A percentile compares a stretch with the other conserved stretches of the same genome.
Evolutionary conservation across 768 basidiomycete genomes (phyloP).

Genomic region (Tylopilus rubrobrunneus): DNA sequence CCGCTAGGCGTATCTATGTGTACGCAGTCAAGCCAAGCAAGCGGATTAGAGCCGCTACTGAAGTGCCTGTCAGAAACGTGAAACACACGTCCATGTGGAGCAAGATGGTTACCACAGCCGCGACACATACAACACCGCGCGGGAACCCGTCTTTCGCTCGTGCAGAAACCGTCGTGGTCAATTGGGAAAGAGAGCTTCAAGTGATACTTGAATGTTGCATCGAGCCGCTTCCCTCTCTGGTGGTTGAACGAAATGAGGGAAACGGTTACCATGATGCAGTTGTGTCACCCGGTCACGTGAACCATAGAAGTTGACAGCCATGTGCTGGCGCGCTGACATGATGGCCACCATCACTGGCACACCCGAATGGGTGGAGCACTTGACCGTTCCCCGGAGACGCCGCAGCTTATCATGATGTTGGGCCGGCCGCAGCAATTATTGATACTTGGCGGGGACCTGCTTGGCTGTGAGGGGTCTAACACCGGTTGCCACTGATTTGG

Average conservation of each 20-base stretch:
- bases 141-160: not conserved
- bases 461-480: not conserved
- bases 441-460: not conserved
- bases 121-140: not conserved
- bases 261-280: not conserved
- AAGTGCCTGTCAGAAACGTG: not conserved
- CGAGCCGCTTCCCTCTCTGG: not conserved
- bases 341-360: not conserved
- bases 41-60: too few species aligned
- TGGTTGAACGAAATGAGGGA: not conserved
- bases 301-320: not conserved
- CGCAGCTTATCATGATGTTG: not conserved
- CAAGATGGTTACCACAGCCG: not conserved
- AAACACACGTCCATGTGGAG: not conserved
- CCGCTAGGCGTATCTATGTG: too few species aligned
- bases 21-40: too few species aligned
- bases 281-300: not conserved
- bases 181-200: not conserved
- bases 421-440: slow-evolving; percentile 5
- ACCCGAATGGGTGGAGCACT: not conserved
- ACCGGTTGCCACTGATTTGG: not conserved
- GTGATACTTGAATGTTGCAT: not conserved
- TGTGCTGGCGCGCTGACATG: not conserved
- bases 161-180: not conserved
- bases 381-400: not conserved